Evolutionary conservation across 1,284 basidiomycete genomes (phyloP).

Genomic region (Cystobasidiaceae sp.): DNA sequence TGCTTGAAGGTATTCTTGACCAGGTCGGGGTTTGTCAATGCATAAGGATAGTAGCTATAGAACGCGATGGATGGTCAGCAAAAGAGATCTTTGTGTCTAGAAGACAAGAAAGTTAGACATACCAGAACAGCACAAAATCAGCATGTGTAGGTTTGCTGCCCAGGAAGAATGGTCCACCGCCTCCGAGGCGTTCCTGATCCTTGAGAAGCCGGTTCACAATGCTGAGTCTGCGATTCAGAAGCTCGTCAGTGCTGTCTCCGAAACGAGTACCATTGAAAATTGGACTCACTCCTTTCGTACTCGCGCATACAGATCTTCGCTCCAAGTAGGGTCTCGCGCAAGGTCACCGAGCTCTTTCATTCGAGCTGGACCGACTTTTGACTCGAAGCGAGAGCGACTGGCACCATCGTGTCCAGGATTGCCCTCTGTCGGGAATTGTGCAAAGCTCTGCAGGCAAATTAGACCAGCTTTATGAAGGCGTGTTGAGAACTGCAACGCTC

Average conservation of each 20-base stretch:
- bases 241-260: too few species aligned
- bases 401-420: conserved; percentile 26
- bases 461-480: too few species aligned
- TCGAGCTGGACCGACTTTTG: conserved; percentile 34
- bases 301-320: conserved; percentile 23
- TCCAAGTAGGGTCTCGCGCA: conserved; percentile 31
- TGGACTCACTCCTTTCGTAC: conserved; percentile 32
- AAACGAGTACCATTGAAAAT: too few species aligned
- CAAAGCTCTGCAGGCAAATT: conserved; percentile 33
- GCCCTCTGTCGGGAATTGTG: conserved; percentile 28
- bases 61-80: background rate
- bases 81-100: background rate
- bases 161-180: conserved; percentile 28
- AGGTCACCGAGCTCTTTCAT: conserved; percentile 32
- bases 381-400: conserved; percentile 31
- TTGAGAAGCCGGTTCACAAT: conserved; percentile 2
- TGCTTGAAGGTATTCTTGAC: conserved; percentile 34
- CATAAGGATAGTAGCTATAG: conserved; percentile 36
- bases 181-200: conserved; percentile 20
- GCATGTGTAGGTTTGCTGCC: conserved; percentile 32
- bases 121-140: conserved; percentile 35
- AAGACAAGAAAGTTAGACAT: too few species aligned
- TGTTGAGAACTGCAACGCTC: too few species aligned
- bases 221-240: background rate
- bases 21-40: conserved; percentile 32